phyloP scores from a whole-genome alignment of 2,329 filamentous ascomycete genomes.

The Ophiosphaerella herpotricha region DNA sequence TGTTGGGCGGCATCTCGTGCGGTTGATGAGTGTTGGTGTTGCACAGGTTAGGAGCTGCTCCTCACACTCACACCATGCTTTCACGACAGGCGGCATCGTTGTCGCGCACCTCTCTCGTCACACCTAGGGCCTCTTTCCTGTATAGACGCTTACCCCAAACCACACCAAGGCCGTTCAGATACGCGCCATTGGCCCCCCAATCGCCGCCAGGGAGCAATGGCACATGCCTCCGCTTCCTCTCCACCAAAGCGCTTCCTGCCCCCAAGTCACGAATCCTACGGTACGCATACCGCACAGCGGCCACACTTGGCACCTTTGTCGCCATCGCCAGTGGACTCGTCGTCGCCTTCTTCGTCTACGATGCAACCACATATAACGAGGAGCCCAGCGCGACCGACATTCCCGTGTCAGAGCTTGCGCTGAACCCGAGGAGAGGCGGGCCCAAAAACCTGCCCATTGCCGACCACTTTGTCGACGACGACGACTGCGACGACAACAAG shows the following conservation, averaged over 20 bases:
- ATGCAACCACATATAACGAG: constrained; percentile 87
- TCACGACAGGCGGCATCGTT: constrained; percentile 36
- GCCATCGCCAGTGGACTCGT: constrained; percentile 71
- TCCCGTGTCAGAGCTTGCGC: constrained; percentile 79
- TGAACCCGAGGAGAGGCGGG: constrained; percentile 80
- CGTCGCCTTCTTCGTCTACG: constrained; percentile 88
- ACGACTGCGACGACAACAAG: constrained; percentile 73
- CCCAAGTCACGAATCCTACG: constrained; percentile 47
- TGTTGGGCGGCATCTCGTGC: not conserved
- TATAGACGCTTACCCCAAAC: constrained; percentile 15
- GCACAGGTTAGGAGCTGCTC: no score
- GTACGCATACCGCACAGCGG: constrained; percentile 71
- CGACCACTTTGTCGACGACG: constrained; percentile 85
- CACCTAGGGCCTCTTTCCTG: constrained; percentile 21
- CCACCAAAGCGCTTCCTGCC: constrained; percentile 37
- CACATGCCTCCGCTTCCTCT: constrained; percentile 24
- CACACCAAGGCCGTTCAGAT: constrained; percentile 16
- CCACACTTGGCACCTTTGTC: constrained; percentile 75
- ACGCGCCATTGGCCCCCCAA: constrained; percentile 27
- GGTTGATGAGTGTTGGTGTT: not conserved
- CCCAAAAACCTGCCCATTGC: constrained; percentile 95
- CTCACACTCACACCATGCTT: constrained; percentile 24
- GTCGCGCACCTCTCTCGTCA: constrained; percentile 29
- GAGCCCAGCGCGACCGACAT: constrained; percentile 70
- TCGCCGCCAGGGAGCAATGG: constrained; percentile 19